Evolutionary conservation across 169 alveolate genomes (phyloP).

Genomic region (Condylostoma magnum): DNA sequence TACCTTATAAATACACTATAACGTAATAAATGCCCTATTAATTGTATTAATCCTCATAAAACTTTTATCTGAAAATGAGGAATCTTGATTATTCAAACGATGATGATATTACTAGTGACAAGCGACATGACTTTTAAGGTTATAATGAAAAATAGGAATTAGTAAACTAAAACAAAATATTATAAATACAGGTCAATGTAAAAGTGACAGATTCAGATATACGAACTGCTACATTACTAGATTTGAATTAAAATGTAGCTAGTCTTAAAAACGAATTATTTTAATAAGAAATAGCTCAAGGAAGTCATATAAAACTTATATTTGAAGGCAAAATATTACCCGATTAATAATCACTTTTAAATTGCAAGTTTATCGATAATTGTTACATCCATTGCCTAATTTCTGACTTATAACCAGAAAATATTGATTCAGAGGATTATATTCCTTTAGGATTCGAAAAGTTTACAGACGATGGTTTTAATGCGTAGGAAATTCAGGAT

Average conservation of each 20-base stretch:
- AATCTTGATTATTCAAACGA: too few relatives aligned
- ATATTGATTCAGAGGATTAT: neutral
- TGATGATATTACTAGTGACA: too few relatives aligned
- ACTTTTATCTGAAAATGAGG: too few relatives aligned
- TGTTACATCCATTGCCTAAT: neutral
- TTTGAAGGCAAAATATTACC: neutral
- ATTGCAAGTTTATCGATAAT: neutral
- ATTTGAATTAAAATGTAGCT: neutral
- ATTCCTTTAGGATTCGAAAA: neutral
- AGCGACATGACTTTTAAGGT: too few relatives aligned
- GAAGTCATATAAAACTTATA: neutral
- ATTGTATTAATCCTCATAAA: too few relatives aligned
- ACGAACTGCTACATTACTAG: neutral
- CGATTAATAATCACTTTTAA: neutral
- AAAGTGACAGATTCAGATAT: constrained; percentile 31
- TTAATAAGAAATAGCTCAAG: neutral
- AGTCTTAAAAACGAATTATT: neutral
- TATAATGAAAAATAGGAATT: neutral
- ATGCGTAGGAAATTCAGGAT: constrained; percentile 7
- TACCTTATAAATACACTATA: too few relatives aligned
- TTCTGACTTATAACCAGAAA: neutral
- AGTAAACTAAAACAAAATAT: neutral
- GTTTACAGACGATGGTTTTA: constrained; percentile 8
- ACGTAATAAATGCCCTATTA: too few relatives aligned
- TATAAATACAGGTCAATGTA: neutral